These are phyloP conservation scores for Priceomyces castillae DNA, from an alignment of 805 yeast species.

Conservation along the genomic window DNA sequence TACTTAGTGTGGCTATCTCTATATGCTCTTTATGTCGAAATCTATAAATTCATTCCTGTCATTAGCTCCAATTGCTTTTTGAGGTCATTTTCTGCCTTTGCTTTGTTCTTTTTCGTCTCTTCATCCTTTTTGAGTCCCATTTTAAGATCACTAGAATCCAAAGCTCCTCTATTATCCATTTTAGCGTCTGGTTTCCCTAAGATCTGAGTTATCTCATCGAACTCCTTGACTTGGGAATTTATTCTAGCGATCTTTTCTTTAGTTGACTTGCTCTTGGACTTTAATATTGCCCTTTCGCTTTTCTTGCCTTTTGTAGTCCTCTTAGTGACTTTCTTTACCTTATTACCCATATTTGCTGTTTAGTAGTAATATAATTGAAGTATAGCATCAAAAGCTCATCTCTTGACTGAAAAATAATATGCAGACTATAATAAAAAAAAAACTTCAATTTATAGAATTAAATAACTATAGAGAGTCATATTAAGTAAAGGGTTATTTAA, in stretches of 20 bases:
- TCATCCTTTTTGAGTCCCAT: slow-evolving; percentile 41
- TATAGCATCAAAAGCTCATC: not conserved
- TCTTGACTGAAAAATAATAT: not conserved
- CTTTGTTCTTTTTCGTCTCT: slow-evolving; percentile 23
- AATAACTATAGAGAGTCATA: not conserved
- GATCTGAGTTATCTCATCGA: slow-evolving; percentile 20
- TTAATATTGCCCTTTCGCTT: not conserved
- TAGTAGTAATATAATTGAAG: not conserved
- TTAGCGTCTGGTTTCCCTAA: slow-evolving; percentile 11
- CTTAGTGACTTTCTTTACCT: not conserved
- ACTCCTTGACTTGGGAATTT: slow-evolving; percentile 25
- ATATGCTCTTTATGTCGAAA: not conserved
- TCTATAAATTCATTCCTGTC: slow-evolving; percentile 39
- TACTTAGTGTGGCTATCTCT: not conserved
- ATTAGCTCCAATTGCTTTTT: slow-evolving; percentile 47
- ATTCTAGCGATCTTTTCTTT: slow-evolving; percentile 32
- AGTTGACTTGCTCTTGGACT: slow-evolving; percentile 27
- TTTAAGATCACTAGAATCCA: slow-evolving; percentile 33
- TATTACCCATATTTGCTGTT: not conserved
- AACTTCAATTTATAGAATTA: not conserved
- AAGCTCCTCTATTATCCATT: slow-evolving; percentile 22
- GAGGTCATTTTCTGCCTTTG: slow-evolving; percentile 40
- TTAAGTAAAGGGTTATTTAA: not conserved
- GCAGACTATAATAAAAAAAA: not conserved
- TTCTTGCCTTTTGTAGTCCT: not conserved